Base-by-base conservation (phyloP, 2,329 filamentous ascomycete genomes). In the Penicillium sp. region DNA sequence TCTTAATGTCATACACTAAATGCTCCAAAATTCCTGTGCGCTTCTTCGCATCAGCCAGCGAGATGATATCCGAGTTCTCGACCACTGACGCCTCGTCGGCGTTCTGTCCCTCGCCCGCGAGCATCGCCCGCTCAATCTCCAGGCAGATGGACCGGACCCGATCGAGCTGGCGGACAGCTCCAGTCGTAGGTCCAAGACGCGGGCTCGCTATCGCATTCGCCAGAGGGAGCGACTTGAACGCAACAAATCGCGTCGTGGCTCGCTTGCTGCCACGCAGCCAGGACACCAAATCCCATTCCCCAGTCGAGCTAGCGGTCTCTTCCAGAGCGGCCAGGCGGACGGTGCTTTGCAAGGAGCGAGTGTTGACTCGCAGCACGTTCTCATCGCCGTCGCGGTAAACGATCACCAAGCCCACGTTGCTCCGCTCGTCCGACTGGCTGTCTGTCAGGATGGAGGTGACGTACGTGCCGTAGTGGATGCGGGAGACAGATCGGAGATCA, bases 1-100 rank as follows among this genome's bases (percentile, higher is more conserved):
- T 94, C 78, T 95, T 96, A 56, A 97, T 76, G 43, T 84, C 86
- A 71, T 97, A 89, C 2, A 89, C 87, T 58, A 94, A 68, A 62
- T 91, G 84, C 67, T 96, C 91, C 36, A 97, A 64, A 54, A 94
- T 75, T 0, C 89, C 87, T 0, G 91, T 96, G 45, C 84, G 89
- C 71, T 79, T 86, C 75, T 80, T 91, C 41, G 93, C 93, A 59
- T 96, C 89, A 2, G 80, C 81, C 37, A 94, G 64, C 16, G 83
- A 87, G 36, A 98, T 87, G 36, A 98, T 87, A 55, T 91, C 85
- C 27, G 70, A 71, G 43, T 81, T 68, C 44, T 80, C 72, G 3
- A 81, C 68, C 11, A 70, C 43, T 11, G 63, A 64, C 27, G 38
- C 21, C 3, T n/a, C 50, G 55, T 53, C 53, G 31, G 48, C 65